Evolutionary conservation across 768 basidiomycete genomes (phyloP).

Genomic region (Naganishia vaughanmartiniae): DNA sequence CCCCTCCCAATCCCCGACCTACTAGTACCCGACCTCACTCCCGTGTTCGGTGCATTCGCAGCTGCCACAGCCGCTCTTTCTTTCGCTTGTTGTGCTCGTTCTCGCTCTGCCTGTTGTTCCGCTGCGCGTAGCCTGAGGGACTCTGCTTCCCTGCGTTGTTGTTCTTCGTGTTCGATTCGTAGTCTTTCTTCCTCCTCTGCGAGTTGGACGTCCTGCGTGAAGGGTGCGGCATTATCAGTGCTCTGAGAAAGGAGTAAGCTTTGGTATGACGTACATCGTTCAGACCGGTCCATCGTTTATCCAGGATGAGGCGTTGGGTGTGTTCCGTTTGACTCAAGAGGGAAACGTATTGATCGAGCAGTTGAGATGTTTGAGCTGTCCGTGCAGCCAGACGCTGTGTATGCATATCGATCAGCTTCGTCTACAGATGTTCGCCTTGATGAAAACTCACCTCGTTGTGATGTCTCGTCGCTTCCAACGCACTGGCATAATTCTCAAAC

Average conservation of each 20-base stretch:
- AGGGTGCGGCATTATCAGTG: not conserved
- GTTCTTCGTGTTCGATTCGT: slow-evolving; percentile 8
- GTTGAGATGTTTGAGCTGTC: slow-evolving; percentile 45
- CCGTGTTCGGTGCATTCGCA: not conserved
- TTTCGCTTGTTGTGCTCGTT: slow-evolving; percentile 11
- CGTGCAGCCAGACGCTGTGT: slow-evolving; percentile 39
- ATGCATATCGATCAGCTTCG: not conserved
- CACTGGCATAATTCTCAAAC: slow-evolving; percentile 44
- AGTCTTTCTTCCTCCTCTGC: slow-evolving; percentile 15
- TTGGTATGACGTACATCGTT: slow-evolving; percentile 40
- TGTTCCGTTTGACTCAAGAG: slow-evolving; percentile 53
- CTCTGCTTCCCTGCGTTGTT: not conserved
- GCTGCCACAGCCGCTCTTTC: not conserved
- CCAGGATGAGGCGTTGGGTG: slow-evolving; percentile 50
- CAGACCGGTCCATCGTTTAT: slow-evolving; percentile 50
- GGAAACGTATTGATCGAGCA: slow-evolving; percentile 52
- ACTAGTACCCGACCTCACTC: not conserved
- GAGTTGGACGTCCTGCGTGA: not conserved
- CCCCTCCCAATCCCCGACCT: slow-evolving; percentile 7
- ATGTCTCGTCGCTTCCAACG: slow-evolving; percentile 42
- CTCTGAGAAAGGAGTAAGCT: not conserved
- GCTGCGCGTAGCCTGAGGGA: not conserved
- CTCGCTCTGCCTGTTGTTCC: slow-evolving; percentile 6
- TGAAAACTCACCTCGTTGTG: slow-evolving; percentile 48
- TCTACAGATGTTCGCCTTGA: not conserved